Conservation (phyloP, 2,329 filamentous ascomycete species). For the Botryosphaeria agaves region DNA sequence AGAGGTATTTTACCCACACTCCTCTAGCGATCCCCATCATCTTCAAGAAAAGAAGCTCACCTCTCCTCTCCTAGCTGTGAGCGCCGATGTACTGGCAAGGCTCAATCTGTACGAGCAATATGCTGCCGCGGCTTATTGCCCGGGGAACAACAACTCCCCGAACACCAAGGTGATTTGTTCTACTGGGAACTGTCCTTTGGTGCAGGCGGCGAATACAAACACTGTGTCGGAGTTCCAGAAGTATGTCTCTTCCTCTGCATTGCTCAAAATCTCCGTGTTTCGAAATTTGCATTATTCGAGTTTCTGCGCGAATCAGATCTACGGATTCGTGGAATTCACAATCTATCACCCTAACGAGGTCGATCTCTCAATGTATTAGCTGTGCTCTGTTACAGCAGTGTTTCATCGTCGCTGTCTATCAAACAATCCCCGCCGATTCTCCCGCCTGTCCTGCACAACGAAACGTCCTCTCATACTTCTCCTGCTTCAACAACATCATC, state of each 20-base stretch:
- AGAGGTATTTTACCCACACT: constrained; percentile 12
- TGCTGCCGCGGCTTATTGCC: constrained; percentile 35
- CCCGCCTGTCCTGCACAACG: too few species aligned
- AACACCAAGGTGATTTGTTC: constrained; percentile 26
- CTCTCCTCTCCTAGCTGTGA: constrained; percentile 17
- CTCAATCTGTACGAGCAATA: constrained; percentile 33
- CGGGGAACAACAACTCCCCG: constrained; percentile 27
- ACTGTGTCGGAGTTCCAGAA: constrained; percentile 31
- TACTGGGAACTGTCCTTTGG: constrained; percentile 27
- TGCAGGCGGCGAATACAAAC: constrained; percentile 27
- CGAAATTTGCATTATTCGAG: background rate
- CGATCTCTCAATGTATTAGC: background rate
- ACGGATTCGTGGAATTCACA: too few species aligned
- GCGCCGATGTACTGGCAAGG: constrained; percentile 20
- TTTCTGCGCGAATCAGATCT: background rate
- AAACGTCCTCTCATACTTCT: too few species aligned
- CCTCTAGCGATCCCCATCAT: background rate
- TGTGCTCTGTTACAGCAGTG: too few species aligned
- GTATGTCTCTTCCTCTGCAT: constrained; percentile 12
- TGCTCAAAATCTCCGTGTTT: background rate
- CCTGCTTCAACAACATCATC: too few species aligned
- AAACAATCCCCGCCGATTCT: too few species aligned
- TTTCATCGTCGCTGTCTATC: too few species aligned
- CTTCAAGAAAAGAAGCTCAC: background rate
- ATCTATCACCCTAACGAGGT: too few species aligned